These are phyloP conservation scores for Ophiocordyceps unilateralis DNA, from an alignment of 2,329 filamentous ascomycete genomes.

Conservation along the genomic window DNA sequence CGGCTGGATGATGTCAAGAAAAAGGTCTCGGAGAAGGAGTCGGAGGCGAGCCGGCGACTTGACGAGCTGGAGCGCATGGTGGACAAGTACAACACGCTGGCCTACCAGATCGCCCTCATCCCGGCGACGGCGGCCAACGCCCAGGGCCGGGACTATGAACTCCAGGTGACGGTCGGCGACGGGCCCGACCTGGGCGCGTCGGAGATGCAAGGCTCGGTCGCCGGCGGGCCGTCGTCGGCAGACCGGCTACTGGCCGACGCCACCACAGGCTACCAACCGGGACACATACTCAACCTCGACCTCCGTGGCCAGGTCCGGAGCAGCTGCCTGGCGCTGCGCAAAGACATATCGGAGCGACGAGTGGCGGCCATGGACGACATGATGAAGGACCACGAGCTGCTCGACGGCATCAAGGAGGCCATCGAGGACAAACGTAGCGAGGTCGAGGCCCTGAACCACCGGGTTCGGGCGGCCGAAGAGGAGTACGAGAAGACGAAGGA, in stretches of 20 bases:
- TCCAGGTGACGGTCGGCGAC: constrained; percentile 66
- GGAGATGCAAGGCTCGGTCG: constrained; percentile 27
- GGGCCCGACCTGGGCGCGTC: constrained; percentile 59
- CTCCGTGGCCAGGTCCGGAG: constrained; percentile 68
- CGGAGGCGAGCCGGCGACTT: constrained; percentile 69
- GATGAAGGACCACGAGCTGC: constrained; percentile 83
- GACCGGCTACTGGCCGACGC: constrained; percentile 72
- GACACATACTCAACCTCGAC: constrained; percentile 77
- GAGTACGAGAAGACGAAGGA: constrained; percentile 92
- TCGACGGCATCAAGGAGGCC: constrained; percentile 89
- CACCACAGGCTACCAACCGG: constrained; percentile 74
- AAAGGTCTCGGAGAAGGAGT: constrained; percentile 68
- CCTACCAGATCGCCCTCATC: constrained; percentile 85
- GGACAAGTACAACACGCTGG: constrained; percentile 82
- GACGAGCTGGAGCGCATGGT: constrained; percentile 86
- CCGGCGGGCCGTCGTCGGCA: constrained; percentile 21
- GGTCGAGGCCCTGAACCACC: constrained; percentile 79
- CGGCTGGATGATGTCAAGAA: constrained; percentile 75
- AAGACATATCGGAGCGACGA: constrained; percentile 82
- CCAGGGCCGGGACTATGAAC: constrained; percentile 69
- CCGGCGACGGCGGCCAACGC: constrained; percentile 73
- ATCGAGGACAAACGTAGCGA: constrained; percentile 92
- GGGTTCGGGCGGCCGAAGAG: constrained; percentile 73
- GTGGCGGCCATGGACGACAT: constrained; percentile 72
- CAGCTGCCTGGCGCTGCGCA: constrained; percentile 60